These are phyloP conservation scores for Silene conica DNA, from an alignment of 148 eudicot species.

Conservation along the genomic window DNA sequence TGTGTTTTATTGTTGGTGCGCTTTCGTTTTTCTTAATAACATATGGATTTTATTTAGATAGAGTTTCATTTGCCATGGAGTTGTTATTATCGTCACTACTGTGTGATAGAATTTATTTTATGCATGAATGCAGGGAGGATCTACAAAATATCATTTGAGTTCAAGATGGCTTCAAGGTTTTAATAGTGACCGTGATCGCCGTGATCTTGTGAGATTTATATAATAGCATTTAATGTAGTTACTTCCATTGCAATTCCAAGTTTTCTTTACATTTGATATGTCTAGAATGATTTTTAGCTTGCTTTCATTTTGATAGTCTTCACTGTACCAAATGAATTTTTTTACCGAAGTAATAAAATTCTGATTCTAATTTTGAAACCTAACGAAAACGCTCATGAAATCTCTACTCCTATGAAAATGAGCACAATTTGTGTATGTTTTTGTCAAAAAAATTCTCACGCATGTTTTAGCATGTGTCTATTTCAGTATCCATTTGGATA, in stretches of 20 bases:
- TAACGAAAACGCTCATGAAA: neutral
- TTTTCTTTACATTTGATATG: neutral
- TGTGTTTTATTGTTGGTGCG: neutral
- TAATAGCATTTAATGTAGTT: neutral
- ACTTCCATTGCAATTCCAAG: neutral
- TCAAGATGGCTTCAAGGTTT: conserved; percentile 94
- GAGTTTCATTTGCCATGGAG: neutral
- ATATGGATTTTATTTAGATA: neutral
- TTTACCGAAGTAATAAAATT: no score
- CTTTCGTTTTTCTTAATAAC: neutral
- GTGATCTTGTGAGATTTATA: conserved; percentile 81
- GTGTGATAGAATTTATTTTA: neutral
- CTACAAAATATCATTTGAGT: conserved; percentile 89
- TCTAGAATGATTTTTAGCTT: neutral
- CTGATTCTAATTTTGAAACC: neutral
- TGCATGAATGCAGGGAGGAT: conserved; percentile 71
- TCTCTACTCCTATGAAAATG: neutral
- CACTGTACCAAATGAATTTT: neutral
- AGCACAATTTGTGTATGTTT: no score
- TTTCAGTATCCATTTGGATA: neutral
- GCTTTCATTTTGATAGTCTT: neutral
- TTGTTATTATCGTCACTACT: neutral
- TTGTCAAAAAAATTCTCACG: no score
- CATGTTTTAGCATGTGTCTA: neutral
- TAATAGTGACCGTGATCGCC: conserved; percentile 91